A percentile compares a stretch with the other conserved stretches of the same genome.
Evolutionary conservation across 495 filamentous ascomycete species (phyloP).

Genomic region (Xylaria acuta): DNA sequence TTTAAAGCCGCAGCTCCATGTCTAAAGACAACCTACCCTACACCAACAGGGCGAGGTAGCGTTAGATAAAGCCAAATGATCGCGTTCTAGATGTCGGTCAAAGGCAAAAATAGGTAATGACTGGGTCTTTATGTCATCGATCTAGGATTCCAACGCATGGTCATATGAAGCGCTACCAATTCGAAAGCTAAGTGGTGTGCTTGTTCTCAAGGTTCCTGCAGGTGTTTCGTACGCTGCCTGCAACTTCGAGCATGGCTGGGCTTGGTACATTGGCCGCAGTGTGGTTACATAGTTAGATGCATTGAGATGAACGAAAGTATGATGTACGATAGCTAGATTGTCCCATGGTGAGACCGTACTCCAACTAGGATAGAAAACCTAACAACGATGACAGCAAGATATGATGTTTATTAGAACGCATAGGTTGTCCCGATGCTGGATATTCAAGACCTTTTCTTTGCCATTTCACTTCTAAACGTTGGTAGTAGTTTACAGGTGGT

Average conservation of each 20-base stretch:
- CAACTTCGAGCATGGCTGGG: conserved; percentile 7
- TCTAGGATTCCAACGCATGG: not conserved
- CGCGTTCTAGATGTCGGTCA: not conserved
- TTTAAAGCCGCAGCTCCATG: too few relatives aligned
- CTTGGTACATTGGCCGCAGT: conserved; percentile 15
- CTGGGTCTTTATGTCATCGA: not conserved
- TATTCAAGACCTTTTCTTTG: not conserved
- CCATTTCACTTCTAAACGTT: not conserved
- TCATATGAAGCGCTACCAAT: not conserved
- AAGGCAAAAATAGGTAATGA: not conserved
- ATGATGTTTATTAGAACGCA: not conserved
- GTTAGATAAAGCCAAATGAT: not conserved
- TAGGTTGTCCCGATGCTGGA: not conserved
- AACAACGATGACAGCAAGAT: not conserved
- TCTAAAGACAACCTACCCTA: too few relatives aligned
- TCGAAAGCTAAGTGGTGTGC: conserved; percentile 11
- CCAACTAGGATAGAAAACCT: not conserved
- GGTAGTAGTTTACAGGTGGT: not conserved
- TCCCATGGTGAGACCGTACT: not conserved
- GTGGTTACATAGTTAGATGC: conserved; percentile 6
- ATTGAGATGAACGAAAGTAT: not conserved
- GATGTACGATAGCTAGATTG: not conserved
- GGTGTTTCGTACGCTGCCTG: not conserved
- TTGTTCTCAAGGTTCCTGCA: conserved; percentile 24
- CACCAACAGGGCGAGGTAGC: not conserved